Evolutionary conservation across 2,329 filamentous ascomycete genomes (phyloP).

Genomic region (Colletotrichum orbiculare): DNA sequence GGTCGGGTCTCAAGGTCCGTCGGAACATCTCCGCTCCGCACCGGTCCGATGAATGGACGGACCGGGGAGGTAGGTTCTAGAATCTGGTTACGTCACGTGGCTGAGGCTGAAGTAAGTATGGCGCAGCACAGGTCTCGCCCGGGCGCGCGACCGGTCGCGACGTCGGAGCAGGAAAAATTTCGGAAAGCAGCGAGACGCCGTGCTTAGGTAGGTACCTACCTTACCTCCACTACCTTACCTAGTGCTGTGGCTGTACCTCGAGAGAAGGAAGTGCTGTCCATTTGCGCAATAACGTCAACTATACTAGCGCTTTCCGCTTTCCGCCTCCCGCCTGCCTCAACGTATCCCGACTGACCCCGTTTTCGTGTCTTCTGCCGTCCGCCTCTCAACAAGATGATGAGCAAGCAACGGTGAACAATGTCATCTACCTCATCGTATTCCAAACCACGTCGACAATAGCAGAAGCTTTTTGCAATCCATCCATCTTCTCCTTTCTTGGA

Average conservation of each 20-base stretch:
- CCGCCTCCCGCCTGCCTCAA: slow-evolving; percentile 14
- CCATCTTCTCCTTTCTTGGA: slow-evolving; percentile 3
- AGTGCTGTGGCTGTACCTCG: too few species aligned
- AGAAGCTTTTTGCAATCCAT: neutral
- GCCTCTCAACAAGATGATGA: slow-evolving; percentile 33
- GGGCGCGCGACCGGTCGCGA: slow-evolving; percentile 21
- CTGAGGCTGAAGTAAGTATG: neutral
- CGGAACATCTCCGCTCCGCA: slow-evolving; percentile 17
- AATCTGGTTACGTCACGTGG: slow-evolving; percentile 26
- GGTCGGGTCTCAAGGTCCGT: neutral
- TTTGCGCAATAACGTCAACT: slow-evolving; percentile 31
- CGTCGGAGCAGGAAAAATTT: slow-evolving; percentile 35
- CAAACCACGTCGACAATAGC: slow-evolving; percentile 20
- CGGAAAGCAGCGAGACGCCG: slow-evolving; percentile 28
- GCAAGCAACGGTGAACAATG: slow-evolving; percentile 20
- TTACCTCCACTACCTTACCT: neutral
- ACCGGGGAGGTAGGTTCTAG: neutral
- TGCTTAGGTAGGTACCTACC: slow-evolving; percentile 14
- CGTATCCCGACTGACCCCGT: slow-evolving; percentile 22
- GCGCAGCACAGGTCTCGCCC: neutral
- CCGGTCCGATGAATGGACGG: neutral
- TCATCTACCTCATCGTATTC: slow-evolving; percentile 20
- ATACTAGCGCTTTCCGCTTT: slow-evolving; percentile 25
- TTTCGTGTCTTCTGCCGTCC: slow-evolving; percentile 8
- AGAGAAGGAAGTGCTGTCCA: slow-evolving; percentile 3